Evolutionary conservation across 2,329 filamentous ascomycete species (phyloP).

Genomic region (Verticillium albo-atrum): DNA sequence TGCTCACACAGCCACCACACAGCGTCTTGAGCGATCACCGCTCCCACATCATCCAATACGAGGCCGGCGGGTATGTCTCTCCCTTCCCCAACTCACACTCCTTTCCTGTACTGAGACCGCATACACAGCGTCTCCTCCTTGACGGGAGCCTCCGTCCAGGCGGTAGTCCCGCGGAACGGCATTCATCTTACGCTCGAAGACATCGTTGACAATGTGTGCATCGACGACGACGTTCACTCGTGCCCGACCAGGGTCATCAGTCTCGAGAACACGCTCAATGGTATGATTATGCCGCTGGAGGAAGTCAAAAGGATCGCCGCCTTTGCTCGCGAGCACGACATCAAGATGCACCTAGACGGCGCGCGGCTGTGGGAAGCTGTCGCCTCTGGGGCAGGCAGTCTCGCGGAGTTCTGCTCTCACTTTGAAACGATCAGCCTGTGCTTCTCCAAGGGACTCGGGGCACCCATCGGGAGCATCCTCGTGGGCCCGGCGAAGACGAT

Average conservation of each 20-base stretch:
- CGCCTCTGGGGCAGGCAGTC: conserved; percentile 60
- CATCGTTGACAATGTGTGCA: conserved; percentile 58
- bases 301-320: conserved; percentile 66
- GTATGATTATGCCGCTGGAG: conserved; percentile 70
- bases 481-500: conserved; percentile 43
- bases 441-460: conserved; percentile 79
- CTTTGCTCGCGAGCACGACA: conserved; percentile 60
- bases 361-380: conserved; percentile 81
- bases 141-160: conserved; percentile 65
- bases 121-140: conserved; percentile 55
- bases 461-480: conserved; percentile 73
- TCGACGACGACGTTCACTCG: conserved; percentile 68
- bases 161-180: conserved; percentile 65
- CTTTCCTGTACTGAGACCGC: conserved; percentile 25
- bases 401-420: conserved; percentile 62
- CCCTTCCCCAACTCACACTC: not conserved
- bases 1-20: conserved; percentile 76
- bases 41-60: conserved; percentile 69
- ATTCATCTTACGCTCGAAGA: conserved; percentile 74
- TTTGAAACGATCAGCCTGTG: conserved; percentile 76
- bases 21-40: conserved; percentile 74
- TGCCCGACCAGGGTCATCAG: conserved; percentile 79
- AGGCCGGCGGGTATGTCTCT: conserved; percentile 52
- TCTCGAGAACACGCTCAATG: conserved; percentile 81
- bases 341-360: conserved; percentile 74